Base-by-base conservation (phyloP, 352 stramenopile species). In the Globisporangium spinosum region DNA sequence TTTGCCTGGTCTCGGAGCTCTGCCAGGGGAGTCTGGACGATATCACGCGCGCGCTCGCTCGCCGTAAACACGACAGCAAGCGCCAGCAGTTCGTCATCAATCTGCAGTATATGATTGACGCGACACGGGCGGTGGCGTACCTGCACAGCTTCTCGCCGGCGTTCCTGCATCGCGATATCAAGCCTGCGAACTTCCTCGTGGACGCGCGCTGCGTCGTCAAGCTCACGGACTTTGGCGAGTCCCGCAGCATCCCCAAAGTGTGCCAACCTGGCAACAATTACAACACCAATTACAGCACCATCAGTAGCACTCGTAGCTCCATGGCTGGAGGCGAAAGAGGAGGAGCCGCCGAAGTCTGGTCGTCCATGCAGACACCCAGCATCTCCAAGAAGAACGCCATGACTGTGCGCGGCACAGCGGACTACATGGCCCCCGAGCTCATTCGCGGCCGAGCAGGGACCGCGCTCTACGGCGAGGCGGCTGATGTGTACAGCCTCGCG, bases 341-440 rank as follows among this genome's bases (percentile, higher is more conserved):
- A 13, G 55, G 22, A 15, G 32, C 9, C n/a, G 20, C 40, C 22
- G 58, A 70, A 5, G 54, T 58, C 15, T 71, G 62, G 62, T 58
- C 40, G 5, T 69, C 54, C 12, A 58, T 68, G 25, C 51, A 53
- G 10, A 69, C 55, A 6, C 25, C 64, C 6, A 34, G 7, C 40
- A 32, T 66, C 2, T 32, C 53, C 1, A 38, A 23, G 40, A 55
- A 29, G 3, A 68, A 69, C 23, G 67, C 58, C 22, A 91, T 94
- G 86, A 92, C 86, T 20, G 81, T 94, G n/a, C 74, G 76, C 15
- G 82, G 86, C n/a, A 92, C 81, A 5, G 79, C 77, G 23, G 86
- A 94, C 57, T 94, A 93, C 71, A 94, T 94, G 86, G 84, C 86
- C 2, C 86, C 84, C 13, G 86, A 94, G 71, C 34, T 94, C 29